Evolutionary conservation across 1,284 basidiomycete species (phyloP).

Genomic region (Peniophora sp.): DNA sequence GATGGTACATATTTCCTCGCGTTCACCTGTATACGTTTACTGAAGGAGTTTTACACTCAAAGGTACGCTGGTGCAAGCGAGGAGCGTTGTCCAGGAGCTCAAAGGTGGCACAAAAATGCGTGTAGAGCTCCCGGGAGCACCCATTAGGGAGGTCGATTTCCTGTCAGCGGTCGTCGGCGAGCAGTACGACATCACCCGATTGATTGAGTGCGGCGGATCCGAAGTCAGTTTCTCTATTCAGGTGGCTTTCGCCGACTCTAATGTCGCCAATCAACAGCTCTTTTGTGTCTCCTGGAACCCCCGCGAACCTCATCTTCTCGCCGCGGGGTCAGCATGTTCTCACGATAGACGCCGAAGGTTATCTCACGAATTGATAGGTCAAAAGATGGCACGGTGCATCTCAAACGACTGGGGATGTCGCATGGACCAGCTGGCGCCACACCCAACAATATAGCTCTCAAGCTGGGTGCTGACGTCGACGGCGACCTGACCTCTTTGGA

Average conservation of each 20-base stretch:
- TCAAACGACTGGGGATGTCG: conserved; percentile 61
- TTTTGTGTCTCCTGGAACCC: not conserved
- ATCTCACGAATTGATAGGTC: conserved; percentile 35
- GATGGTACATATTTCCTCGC: not conserved
- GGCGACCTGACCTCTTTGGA: conserved; percentile 64
- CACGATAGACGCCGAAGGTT: conserved; percentile 3
- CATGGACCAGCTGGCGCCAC: conserved; percentile 8
- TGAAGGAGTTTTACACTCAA: not conserved
- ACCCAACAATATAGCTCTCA: not conserved
- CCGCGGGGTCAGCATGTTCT: conserved; percentile 54
- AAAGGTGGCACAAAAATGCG: not conserved
- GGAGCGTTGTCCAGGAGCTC: not conserved
- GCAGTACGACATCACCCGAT: too few relatives aligned
- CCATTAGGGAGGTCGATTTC: not conserved
- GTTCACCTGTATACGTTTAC: too few relatives aligned
- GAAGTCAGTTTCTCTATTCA: not conserved
- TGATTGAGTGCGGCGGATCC: too few relatives aligned
- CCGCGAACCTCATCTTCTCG: conserved; percentile 25
- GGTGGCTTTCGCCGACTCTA: not conserved
- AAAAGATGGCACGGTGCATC: conserved; percentile 66
- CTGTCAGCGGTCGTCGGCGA: too few relatives aligned
- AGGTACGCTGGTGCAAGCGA: not conserved
- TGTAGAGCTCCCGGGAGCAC: not conserved
- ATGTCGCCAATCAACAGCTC: not conserved
- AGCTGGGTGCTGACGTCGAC: conserved; percentile 17